Evolutionary conservation across 2,329 filamentous ascomycete genomes (phyloP).

Genomic region (Thermothelomyces thermophilus): DNA sequence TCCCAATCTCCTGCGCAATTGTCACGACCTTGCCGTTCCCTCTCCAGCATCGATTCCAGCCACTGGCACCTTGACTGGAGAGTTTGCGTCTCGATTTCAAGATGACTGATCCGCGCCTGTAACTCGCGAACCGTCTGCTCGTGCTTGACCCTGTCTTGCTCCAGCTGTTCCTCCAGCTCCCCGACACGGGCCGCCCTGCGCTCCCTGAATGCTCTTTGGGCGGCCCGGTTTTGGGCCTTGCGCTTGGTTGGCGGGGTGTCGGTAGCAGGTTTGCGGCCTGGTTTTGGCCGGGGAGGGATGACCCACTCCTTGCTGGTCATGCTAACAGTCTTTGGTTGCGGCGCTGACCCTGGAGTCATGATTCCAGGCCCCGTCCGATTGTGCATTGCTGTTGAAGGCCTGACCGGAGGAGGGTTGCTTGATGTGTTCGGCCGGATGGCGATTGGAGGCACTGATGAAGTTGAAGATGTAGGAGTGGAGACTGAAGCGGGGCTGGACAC

Average conservation of each 20-base stretch:
- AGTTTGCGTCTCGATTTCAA: constrained; percentile 62
- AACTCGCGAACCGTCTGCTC: constrained; percentile 52
- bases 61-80: constrained; percentile 55
- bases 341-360: constrained; percentile 36
- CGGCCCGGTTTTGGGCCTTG: constrained; percentile 89
- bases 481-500: constrained; percentile 23
- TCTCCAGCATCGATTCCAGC: constrained; percentile 57
- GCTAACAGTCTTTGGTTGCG: constrained; percentile 35
- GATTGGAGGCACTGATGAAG: constrained; percentile 20
- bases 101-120: constrained; percentile 48
- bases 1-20: constrained; percentile 14
- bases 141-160: constrained; percentile 51
- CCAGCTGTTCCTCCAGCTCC: constrained; percentile 62
- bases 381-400: constrained; percentile 26
- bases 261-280: constrained; percentile 86
- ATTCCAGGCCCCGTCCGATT: constrained; percentile 44
- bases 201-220: constrained; percentile 85
- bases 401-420: constrained; percentile 12
- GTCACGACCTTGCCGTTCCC: constrained; percentile 44
- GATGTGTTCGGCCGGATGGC: constrained; percentile 25
- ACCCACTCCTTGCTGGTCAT: constrained; percentile 83
- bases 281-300: constrained; percentile 76
- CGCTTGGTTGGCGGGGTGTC: constrained; percentile 90
- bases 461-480: constrained; percentile 20
- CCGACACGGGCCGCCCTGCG: constrained; percentile 77